These are phyloP conservation scores for Pugionium dolabratum DNA, from an alignment of 345 rosid species.

Conservation along the genomic window DNA sequence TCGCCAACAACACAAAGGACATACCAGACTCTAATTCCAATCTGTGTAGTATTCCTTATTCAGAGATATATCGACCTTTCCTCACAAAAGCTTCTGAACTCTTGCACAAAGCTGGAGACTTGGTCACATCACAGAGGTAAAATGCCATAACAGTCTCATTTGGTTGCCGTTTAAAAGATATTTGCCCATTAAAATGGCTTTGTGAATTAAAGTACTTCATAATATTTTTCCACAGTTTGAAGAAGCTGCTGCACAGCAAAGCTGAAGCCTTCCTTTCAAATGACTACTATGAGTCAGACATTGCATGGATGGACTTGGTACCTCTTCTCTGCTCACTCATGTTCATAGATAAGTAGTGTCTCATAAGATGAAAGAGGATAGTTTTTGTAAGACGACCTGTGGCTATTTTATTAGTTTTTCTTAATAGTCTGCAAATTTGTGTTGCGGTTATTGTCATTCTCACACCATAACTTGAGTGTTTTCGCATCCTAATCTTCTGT, in stretches of 20 bases:
- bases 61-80: slow-evolving; percentile 61
- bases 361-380: too few species aligned
- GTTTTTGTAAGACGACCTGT: too few species aligned
- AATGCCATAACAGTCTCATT: slow-evolving; percentile 10
- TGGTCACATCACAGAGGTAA: slow-evolving; percentile 73
- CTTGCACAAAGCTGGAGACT: slow-evolving; percentile 81
- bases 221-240: slow-evolving; percentile 57
- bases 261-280: slow-evolving; percentile 91
- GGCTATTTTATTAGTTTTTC: too few species aligned
- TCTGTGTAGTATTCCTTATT: slow-evolving; percentile 66
- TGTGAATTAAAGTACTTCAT: slow-evolving; percentile 22
- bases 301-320: slow-evolving; percentile 99
- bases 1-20: slow-evolving; percentile 37
- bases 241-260: slow-evolving; percentile 81
- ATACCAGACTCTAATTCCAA: slow-evolving; percentile 46
- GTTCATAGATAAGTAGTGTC: too few species aligned
- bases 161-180: background rate
- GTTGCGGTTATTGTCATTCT: too few species aligned
- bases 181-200: slow-evolving; percentile 2
- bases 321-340: slow-evolving; percentile 19
- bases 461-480: background rate
- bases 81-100: slow-evolving; percentile 68
- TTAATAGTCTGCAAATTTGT: too few species aligned
- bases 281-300: slow-evolving; percentile 84
- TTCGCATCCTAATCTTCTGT: slow-evolving; percentile 26